Evolutionary conservation across 1,139 yeast species (phyloP).

Genomic region (Candida pseudoviswanathii): DNA sequence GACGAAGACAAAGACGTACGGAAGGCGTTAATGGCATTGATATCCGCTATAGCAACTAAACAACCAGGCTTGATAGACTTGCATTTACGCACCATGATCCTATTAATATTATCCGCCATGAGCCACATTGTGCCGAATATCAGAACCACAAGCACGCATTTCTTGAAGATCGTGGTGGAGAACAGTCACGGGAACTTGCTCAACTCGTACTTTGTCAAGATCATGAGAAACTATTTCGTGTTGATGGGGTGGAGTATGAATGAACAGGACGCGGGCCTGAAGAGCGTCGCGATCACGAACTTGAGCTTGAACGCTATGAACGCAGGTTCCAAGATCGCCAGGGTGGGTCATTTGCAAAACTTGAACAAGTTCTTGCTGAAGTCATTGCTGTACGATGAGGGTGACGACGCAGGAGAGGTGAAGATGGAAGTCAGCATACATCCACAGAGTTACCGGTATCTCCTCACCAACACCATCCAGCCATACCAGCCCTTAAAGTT

Average conservation of each 20-base stretch:
- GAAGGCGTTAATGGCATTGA: conserved; percentile 53
- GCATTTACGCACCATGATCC: conserved; percentile 64
- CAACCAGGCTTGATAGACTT: conserved; percentile 64
- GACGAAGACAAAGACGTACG: conserved; percentile 72
- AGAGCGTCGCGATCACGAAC: conserved; percentile 50
- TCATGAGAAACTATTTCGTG: conserved; percentile 57
- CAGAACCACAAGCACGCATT: conserved; percentile 68
- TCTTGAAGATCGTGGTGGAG: conserved; percentile 56
- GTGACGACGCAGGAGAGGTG: conserved; percentile 9
- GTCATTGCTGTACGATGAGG: conserved; percentile 34
- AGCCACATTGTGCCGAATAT: conserved; percentile 82
- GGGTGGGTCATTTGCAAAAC: conserved; percentile 46
- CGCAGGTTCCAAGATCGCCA: conserved; percentile 40
- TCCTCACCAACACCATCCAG: conserved; percentile 48
- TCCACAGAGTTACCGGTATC: conserved; percentile 50
- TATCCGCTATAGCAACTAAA: conserved; percentile 49
- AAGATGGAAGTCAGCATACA: conserved; percentile 28
- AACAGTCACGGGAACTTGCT: conserved; percentile 52
- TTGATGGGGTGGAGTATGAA: conserved; percentile 62
- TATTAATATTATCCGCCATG: conserved; percentile 92
- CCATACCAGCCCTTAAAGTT: conserved; percentile 63
- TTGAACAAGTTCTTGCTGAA: conserved; percentile 40
- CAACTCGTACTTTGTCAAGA: conserved; percentile 58
- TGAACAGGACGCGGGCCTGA: conserved; percentile 40
- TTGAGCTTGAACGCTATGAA: conserved; percentile 35